A percentile compares a stretch with the other conserved stretches of the same genome.
These are phyloP conservation scores for Oxytropis ochrocephala DNA, from an alignment of 306 rosid genomes.

Conservation along the genomic window DNA sequence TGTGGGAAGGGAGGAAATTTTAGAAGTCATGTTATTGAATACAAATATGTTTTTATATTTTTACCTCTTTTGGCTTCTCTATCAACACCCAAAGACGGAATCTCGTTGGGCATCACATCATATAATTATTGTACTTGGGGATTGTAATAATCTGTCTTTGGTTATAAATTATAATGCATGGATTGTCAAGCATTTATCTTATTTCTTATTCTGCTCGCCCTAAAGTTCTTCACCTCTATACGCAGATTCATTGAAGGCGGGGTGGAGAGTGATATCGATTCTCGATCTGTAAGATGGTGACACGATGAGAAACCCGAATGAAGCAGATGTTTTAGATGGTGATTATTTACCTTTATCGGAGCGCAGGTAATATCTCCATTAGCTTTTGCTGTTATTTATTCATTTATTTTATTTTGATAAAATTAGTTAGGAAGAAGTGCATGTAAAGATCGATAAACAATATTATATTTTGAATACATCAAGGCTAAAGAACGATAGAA, in stretches of 20 bases:
- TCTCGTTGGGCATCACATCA: too few species aligned
- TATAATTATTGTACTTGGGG: too few species aligned
- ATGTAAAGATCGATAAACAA: too few species aligned
- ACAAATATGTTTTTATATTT: too few species aligned
- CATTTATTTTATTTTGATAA: neutral
- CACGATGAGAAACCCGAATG: conserved; percentile 26
- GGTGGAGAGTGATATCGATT: conserved; percentile 38
- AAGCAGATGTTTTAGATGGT: conserved; percentile 19
- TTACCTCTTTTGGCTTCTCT: too few species aligned
- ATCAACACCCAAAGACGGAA: too few species aligned
- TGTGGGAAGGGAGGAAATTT: too few species aligned
- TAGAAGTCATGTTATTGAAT: too few species aligned
- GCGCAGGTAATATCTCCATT: conserved; percentile 42
- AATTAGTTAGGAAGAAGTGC: neutral
- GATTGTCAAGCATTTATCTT: conserved; percentile 8
- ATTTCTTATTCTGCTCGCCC: conserved; percentile 6
- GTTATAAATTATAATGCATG: neutral
- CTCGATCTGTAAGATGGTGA: conserved; percentile 47
- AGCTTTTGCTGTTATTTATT: conserved; percentile 27
- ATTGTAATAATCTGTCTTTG: neutral
- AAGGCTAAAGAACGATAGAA: too few species aligned
- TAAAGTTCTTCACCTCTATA: conserved; percentile 13
- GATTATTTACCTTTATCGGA: conserved; percentile 42
- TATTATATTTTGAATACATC: too few species aligned
- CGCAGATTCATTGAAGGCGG: conserved; percentile 65